Evolutionary conservation across 2,329 filamentous ascomycete species (phyloP), one percentile per base, ranked within the genome.

Genomic region (Fusarium newnesense): DNA sequence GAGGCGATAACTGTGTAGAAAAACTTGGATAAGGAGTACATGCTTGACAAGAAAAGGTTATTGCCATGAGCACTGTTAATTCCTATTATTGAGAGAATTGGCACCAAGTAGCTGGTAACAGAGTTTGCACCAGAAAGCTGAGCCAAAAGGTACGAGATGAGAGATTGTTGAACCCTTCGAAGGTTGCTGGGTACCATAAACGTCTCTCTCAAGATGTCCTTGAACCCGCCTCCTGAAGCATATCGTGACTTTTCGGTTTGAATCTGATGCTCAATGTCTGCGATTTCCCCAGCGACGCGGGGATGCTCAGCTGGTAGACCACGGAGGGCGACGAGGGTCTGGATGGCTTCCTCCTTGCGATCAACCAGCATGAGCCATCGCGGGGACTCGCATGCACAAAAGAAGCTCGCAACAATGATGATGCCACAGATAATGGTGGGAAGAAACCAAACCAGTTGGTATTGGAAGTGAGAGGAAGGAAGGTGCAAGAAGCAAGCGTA

Each of bases 121-220:
- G 81, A 79, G 73, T 84, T 84, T 24, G 83, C 84, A 9, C 85
- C 83, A 1, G 83, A 84, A 50, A 86, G 80, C 71, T 87, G 83
- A 1, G 84, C 77, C 16, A 86, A 77, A 0, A 79, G 77, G 28
- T 83, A 85, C 0, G 80, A 80, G 26, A 84, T 66, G 9, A 84
- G 73, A 13, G 77, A 73, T 39, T 84, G 82, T 62, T 83, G 81
- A 19, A 83, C 76, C 7, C 84, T 81, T 24, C 83, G 81, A 7
- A 84, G 78, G 58, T 85, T 85, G 19, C 81, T 73, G 0, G 79
- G 68, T 0, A 81, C 79, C 4, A 78, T 63, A 24, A 85, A 84
- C 0, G 80, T 81, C 60, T 85, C 83, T n/a, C 78, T 79, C 7
- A 81, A 50, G 6, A 81, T 65, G 18, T 76, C 75, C 39, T 11